Evolutionary conservation across 192 early-diverging fungal species (phyloP).

Genomic region (Coemansia sp.): DNA sequence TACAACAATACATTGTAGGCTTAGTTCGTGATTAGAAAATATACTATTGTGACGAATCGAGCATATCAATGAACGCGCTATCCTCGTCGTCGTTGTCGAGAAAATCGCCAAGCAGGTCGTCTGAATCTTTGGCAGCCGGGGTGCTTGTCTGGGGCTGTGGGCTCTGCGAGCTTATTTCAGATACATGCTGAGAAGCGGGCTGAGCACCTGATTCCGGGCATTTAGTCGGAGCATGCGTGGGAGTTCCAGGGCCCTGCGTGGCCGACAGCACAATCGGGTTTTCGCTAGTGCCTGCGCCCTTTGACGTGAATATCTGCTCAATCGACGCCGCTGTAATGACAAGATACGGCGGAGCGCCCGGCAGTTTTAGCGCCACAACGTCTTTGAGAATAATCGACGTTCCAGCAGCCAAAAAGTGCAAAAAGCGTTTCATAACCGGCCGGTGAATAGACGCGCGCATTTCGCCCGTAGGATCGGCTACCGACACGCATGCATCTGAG

Average conservation of each 20-base stretch:
- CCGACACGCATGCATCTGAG: conserved; percentile 28
- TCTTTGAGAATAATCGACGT: conserved; percentile 41
- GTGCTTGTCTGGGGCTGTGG: background rate
- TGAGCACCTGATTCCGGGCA: background rate
- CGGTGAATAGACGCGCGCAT: conserved; percentile 45
- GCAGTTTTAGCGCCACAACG: conserved; percentile 32
- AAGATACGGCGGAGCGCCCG: conserved; percentile 36
- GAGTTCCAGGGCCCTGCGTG: conserved; percentile 23
- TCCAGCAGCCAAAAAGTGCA: conserved; percentile 24
- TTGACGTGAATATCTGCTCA: conserved; percentile 39
- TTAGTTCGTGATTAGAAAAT: background rate
- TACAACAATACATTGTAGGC: conserved; percentile 57
- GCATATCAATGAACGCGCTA: conserved; percentile 6
- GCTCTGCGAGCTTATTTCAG: background rate
- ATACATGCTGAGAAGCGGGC: background rate
- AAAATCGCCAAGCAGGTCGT: conserved; percentile 8
- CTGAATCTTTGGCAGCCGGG: background rate
- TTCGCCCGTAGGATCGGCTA: conserved; percentile 52
- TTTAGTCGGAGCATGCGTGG: conserved; percentile 1
- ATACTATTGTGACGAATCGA: conserved; percentile 12
- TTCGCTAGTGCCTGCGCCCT: conserved; percentile 21
- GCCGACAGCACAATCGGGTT: conserved; percentile 34
- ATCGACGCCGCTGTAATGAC: conserved; percentile 38
- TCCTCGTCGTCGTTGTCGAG: background rate
- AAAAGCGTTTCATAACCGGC: conserved; percentile 25